phyloP scores from a whole-genome alignment of 176 grass and related monocot species.

The Otatea glauca region DNA sequence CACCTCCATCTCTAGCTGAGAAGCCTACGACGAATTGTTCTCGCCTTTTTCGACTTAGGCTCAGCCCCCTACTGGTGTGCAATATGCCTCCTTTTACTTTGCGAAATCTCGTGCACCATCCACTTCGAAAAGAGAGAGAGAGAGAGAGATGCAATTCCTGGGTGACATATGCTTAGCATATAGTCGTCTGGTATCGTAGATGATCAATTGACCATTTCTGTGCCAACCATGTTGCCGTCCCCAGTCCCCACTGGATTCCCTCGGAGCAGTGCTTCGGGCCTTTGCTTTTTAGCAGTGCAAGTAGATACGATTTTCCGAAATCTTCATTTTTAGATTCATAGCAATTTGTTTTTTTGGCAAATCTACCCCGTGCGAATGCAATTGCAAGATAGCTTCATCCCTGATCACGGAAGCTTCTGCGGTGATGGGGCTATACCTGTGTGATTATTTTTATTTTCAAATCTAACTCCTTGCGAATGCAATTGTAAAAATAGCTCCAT shows the following conservation, averaged over 20 bases:
- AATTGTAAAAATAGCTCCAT: too few relatives aligned
- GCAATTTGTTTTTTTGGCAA: too few relatives aligned
- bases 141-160: neutral
- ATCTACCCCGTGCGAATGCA: too few relatives aligned
- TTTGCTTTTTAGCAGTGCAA: slow-evolving; percentile 31
- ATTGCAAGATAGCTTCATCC: too few relatives aligned
- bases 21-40: neutral
- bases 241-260: neutral
- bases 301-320: neutral
- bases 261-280: neutral
- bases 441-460: too few relatives aligned
- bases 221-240: slow-evolving; percentile 24
- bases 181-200: neutral
- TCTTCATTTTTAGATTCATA: too few relatives aligned
- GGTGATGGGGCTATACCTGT: too few relatives aligned
- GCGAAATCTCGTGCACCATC: slow-evolving; percentile 31
- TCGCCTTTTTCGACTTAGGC: neutral
- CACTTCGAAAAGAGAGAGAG: neutral
- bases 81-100: neutral
- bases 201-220: slow-evolving; percentile 1
- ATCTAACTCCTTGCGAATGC: too few relatives aligned
- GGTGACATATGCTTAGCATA: neutral
- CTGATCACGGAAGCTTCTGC: too few relatives aligned
- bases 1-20: neutral
- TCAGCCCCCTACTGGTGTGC: neutral